Evolutionary conservation across 495 filamentous ascomycete genomes (phyloP).

Genomic region (Penicillium cosmopolitanum): DNA sequence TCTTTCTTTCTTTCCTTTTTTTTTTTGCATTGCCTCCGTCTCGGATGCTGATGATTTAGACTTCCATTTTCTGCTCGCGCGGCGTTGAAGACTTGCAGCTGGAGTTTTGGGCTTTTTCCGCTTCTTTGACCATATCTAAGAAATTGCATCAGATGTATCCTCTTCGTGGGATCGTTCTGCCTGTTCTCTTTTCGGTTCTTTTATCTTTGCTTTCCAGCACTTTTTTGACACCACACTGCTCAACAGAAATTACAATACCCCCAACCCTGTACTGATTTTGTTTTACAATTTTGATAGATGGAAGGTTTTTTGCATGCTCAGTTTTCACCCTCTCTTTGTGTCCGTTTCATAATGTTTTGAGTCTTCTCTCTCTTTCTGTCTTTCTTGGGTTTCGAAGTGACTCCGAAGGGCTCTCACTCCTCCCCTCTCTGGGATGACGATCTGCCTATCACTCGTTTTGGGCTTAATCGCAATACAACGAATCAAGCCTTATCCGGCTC

Average conservation of each 20-base stretch:
- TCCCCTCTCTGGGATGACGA: not conserved
- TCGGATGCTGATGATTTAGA: slow-evolving; percentile 27
- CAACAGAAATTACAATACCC: slow-evolving; percentile 33
- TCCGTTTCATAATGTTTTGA: slow-evolving; percentile 4
- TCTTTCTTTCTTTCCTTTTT: slow-evolving; percentile 7
- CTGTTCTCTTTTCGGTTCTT: slow-evolving; percentile 12
- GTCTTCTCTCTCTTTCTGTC: not conserved
- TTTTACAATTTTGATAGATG: slow-evolving; percentile 22
- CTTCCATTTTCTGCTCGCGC: slow-evolving; percentile 24
- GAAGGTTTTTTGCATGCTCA: slow-evolving; percentile 14
- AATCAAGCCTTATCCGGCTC: not conserved
- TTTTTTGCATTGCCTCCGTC: slow-evolving; percentile 12
- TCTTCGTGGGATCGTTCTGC: slow-evolving; percentile 9
- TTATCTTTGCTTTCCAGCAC: slow-evolving; percentile 8
- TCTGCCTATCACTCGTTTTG: slow-evolving; percentile 15
- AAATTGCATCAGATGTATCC: slow-evolving; percentile 29
- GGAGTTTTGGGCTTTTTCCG: slow-evolving; percentile 19
- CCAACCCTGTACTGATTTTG: slow-evolving; percentile 19
- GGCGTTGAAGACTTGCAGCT: slow-evolving; percentile 24
- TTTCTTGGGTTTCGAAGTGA: not conserved
- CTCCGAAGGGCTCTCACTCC: not conserved
- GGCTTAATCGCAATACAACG: slow-evolving; percentile 9
- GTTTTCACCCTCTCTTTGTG: not conserved
- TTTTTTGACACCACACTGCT: slow-evolving; percentile 14
- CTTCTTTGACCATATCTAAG: slow-evolving; percentile 16